These are phyloP conservation scores for Sicyos baderoa DNA, from an alignment of 306 rosid species.

Conservation along the genomic window DNA sequence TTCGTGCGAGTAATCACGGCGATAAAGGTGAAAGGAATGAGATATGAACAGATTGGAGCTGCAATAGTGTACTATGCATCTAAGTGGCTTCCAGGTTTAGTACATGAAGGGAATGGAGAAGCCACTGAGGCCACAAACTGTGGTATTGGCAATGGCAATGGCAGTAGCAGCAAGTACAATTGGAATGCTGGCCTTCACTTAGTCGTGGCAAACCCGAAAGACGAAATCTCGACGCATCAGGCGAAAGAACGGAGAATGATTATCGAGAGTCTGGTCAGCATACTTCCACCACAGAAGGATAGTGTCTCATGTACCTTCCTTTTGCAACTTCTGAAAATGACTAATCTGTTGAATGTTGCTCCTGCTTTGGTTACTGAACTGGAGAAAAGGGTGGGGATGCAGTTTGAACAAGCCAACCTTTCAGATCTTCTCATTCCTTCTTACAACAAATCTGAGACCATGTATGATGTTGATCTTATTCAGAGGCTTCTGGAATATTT, in stretches of 20 bases:
- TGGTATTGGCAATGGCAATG: conserved; percentile 26
- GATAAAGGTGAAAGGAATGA: conserved; percentile 88
- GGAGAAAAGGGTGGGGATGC: conserved; percentile 97
- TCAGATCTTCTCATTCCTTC: conserved; percentile 73
- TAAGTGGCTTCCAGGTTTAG: conserved; percentile 78
- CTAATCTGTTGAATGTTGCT: conserved; percentile 73
- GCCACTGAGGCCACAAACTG: conserved; percentile 33
- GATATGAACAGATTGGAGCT: conserved; percentile 74
- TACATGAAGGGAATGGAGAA: conserved; percentile 26
- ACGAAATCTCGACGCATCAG: conserved; percentile 46
- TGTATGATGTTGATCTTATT: conserved; percentile 88
- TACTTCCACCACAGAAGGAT: conserved; percentile 90
- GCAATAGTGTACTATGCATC: conserved; percentile 66
- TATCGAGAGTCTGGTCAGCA: conserved; percentile 84
- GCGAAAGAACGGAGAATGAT: conserved; percentile 80
- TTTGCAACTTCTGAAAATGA: conserved; percentile 76
- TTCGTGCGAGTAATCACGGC: conserved; percentile 89
- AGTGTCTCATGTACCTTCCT: conserved; percentile 90
- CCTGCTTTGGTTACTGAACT: conserved; percentile 84
- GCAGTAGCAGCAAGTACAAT: conserved; percentile 32
- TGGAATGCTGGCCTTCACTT: conserved; percentile 79
- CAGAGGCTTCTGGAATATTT: conserved; percentile 92
- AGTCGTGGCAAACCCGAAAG: conserved; percentile 52
- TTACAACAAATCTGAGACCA: conserved; percentile 51
- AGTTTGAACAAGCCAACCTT: conserved; percentile 77